A percentile compares a stretch with the other conserved stretches of the same genome.
Evolutionary conservation across 331 rosid species (phyloP).

Genomic region (Pyrus hybrid): DNA sequence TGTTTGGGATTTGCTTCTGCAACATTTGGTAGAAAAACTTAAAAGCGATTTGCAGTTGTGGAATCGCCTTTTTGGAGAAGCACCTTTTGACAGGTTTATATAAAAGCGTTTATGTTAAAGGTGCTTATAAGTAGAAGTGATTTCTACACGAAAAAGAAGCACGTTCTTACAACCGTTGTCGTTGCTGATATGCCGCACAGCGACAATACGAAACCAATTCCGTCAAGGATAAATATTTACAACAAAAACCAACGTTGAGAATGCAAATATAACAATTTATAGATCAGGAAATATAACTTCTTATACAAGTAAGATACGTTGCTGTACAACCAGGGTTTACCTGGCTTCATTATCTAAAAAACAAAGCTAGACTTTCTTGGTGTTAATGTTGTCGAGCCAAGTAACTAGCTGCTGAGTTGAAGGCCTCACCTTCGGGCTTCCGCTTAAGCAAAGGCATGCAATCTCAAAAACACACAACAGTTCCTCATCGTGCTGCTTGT

Average conservation of each 20-base stretch:
- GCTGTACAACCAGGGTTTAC: conserved; percentile 5
- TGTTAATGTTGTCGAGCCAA: conserved; percentile 26
- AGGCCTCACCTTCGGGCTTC: conserved; percentile 32
- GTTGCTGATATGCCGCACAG: neutral
- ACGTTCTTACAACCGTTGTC: neutral
- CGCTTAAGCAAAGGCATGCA: conserved; percentile 36
- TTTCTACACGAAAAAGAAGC: too few relatives aligned
- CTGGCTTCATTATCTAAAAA: neutral
- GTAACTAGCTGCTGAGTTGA: conserved; percentile 36
- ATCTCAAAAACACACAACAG: conserved; percentile 20
- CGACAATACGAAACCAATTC: too few relatives aligned
- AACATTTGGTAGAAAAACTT: too few relatives aligned
- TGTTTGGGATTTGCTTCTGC: too few relatives aligned
- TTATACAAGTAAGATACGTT: neutral
- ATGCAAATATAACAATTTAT: neutral
- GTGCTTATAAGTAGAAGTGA: too few relatives aligned
- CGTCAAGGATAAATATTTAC: neutral
- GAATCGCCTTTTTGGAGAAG: too few relatives aligned
- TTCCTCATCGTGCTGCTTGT: conserved; percentile 21
- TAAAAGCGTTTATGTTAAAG: too few relatives aligned
- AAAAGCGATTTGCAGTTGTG: too few relatives aligned
- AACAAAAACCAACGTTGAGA: neutral
- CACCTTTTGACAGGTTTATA: too few relatives aligned
- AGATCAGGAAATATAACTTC: neutral
- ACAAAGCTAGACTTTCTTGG: neutral